phyloP scores from a whole-genome alignment of 805 yeast genomes.

The Blastobotrys mokoenaii region DNA sequence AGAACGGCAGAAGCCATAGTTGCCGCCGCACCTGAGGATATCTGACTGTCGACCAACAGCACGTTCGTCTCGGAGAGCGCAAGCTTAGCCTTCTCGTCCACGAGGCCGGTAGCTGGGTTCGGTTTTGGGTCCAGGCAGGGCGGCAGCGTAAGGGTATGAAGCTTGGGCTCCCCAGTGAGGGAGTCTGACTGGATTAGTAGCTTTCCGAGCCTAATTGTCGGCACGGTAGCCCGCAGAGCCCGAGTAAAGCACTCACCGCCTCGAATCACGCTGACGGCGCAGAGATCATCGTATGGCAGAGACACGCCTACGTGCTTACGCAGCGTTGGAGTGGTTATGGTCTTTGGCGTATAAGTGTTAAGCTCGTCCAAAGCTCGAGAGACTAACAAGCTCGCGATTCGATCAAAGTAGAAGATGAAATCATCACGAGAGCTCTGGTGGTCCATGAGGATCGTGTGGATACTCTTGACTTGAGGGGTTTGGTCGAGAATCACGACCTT shows the following conservation, averaged over 20 bases:
- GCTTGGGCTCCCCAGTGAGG: constrained; percentile 85
- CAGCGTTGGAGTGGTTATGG: constrained; percentile 38
- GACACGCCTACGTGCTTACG: constrained; percentile 23
- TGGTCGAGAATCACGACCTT: constrained; percentile 27
- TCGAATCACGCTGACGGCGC: constrained; percentile 73
- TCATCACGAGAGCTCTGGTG: constrained; percentile 54
- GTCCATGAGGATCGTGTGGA: constrained; percentile 62
- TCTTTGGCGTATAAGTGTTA: constrained; percentile 7
- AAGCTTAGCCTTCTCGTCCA: constrained; percentile 9
- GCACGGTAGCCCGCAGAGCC: constrained; percentile 67
- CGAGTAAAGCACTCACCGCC: constrained; percentile 91
- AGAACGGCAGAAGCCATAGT: constrained; percentile 90
- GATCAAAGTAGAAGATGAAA: constrained; percentile 77
- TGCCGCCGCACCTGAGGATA: constrained; percentile 87
- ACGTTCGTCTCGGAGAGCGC: constrained; percentile 32
- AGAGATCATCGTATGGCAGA: constrained; percentile 38
- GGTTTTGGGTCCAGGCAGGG: constrained; percentile 20
- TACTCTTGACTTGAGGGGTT: constrained; percentile 61
- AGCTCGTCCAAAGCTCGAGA: constrained; percentile 54
- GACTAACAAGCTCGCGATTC: constrained; percentile 66
- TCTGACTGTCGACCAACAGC: constrained; percentile 75
- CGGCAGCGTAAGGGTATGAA: constrained; percentile 77
- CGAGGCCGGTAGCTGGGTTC: constrained; percentile 6
- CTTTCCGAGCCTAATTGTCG: constrained; percentile 68
- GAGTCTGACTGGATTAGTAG: constrained; percentile 82